A percentile compares a stretch with the other conserved stretches of the same genome.
Evolutionary conservation across 78 protist species (phyloP).

Genomic region (Tieghemostelium lacteum): DNA sequence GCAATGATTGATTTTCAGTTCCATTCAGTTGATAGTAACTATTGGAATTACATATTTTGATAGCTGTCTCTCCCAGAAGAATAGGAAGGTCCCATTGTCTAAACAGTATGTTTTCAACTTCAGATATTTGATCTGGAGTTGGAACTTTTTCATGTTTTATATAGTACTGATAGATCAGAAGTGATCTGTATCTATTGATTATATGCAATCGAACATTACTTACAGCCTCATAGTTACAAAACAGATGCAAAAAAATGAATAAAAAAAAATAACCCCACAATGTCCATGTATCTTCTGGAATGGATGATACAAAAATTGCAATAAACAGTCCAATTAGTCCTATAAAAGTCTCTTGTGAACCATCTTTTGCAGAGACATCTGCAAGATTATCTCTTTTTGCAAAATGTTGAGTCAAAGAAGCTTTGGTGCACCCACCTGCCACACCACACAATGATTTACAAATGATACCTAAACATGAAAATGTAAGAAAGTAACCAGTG

Average conservation of each 20-base stretch:
- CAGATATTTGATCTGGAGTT: conserved; percentile 9
- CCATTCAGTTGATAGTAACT: too few species aligned
- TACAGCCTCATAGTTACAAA: conserved; percentile 68
- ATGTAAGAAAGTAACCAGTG: conserved; percentile 8
- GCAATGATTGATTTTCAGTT: too few species aligned
- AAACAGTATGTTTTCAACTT: conserved; percentile 27
- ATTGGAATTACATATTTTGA: too few species aligned
- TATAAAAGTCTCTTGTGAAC: conserved; percentile 75
- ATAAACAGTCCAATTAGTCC: conserved; percentile 55
- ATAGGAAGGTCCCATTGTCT: background rate
- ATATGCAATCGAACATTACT: conserved; percentile 9
- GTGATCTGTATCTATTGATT: conserved; percentile 52
- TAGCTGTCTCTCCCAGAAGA: too few species aligned
- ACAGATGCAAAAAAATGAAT: conserved; percentile 15
- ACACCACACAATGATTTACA: conserved; percentile 74
- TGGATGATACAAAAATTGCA: conserved; percentile 4
- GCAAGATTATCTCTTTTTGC: conserved; percentile 76
- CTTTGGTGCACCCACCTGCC: conserved; percentile 82
- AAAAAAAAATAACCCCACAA: conserved; percentile 3
- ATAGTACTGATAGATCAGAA: conserved; percentile 24
- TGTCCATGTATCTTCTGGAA: background rate
- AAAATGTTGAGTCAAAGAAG: conserved; percentile 70
- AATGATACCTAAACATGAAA: conserved; percentile 21
- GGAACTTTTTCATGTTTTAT: conserved; percentile 6
- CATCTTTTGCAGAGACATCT: conserved; percentile 85